Conservation (phyloP, 176 grass and related monocot species). For the Urochloa ruziziensis region DNA sequence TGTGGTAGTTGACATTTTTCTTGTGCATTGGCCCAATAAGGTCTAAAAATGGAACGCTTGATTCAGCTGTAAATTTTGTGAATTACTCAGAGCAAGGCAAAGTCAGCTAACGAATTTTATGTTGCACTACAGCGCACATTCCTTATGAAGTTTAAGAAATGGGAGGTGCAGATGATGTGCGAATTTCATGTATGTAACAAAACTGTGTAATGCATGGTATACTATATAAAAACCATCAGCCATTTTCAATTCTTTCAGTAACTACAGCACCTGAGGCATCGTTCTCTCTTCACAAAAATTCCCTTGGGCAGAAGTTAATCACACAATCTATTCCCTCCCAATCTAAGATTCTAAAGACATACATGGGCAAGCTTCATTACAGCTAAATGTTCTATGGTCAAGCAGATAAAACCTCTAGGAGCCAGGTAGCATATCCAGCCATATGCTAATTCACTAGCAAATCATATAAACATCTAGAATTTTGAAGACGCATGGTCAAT, state of each 20-base stretch:
- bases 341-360: neutral
- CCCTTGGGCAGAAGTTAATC: neutral
- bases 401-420: neutral
- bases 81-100: neutral
- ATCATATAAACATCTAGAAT: too few species aligned
- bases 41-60: conserved; percentile 14
- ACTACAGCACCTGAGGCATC: neutral
- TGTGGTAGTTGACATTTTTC: conserved; percentile 56
- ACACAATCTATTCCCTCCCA: neutral
- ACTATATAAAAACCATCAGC: neutral
- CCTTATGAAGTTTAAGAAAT: neutral
- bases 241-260: neutral
- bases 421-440: too few species aligned
- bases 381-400: neutral
- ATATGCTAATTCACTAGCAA: too few species aligned
- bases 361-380: neutral
- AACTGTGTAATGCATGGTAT: neutral
- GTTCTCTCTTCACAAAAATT: neutral
- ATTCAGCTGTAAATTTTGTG: neutral
- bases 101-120: neutral
- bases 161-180: neutral
- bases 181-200: neutral
- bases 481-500: too few species aligned
- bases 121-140: neutral
- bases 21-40: conserved; percentile 44